Conservation (phyloP, 495 filamentous ascomycete genomes). For the Lepraria neglecta region DNA sequence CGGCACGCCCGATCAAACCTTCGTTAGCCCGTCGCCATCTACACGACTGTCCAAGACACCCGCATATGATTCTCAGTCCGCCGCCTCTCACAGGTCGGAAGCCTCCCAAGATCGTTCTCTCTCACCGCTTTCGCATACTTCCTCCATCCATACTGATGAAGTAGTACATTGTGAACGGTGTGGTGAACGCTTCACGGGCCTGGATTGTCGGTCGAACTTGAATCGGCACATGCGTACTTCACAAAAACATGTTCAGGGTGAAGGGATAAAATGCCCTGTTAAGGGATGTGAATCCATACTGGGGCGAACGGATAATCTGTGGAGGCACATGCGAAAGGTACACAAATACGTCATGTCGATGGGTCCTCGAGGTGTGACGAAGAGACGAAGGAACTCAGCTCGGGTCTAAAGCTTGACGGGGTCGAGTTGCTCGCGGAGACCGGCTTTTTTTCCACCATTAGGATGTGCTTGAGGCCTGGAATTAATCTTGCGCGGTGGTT, state of each 20-base stretch:
- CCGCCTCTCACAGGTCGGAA: too few species aligned
- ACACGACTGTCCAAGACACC: too few species aligned
- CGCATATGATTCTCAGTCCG: too few species aligned
- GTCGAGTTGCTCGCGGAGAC: too few species aligned
- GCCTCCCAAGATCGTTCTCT: slow-evolving; percentile 3
- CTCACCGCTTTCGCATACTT: slow-evolving; percentile 4
- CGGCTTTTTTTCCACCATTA: too few species aligned
- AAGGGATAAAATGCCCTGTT: not conserved
- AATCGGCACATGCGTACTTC: slow-evolving; percentile 8
- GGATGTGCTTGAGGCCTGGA: too few species aligned
- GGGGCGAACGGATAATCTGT: slow-evolving; percentile 16
- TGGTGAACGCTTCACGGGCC: slow-evolving; percentile 7
- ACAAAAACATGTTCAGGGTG: not conserved
- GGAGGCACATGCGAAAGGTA: slow-evolving; percentile 9
- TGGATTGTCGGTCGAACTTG: slow-evolving; percentile 11
- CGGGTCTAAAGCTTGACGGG: not conserved
- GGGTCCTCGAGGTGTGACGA: not conserved
- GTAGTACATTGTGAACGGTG: slow-evolving; percentile 4
- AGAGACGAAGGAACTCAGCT: not conserved
- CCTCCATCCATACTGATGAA: not conserved
- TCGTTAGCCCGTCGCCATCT: not conserved
- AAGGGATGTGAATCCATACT: not conserved
- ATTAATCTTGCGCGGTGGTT: too few species aligned
- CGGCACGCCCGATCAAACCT: not conserved
- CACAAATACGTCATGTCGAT: not conserved